Base-by-base conservation (phyloP, 1,284 basidiomycete species). In the Bondarzewia mesenterica region DNA sequence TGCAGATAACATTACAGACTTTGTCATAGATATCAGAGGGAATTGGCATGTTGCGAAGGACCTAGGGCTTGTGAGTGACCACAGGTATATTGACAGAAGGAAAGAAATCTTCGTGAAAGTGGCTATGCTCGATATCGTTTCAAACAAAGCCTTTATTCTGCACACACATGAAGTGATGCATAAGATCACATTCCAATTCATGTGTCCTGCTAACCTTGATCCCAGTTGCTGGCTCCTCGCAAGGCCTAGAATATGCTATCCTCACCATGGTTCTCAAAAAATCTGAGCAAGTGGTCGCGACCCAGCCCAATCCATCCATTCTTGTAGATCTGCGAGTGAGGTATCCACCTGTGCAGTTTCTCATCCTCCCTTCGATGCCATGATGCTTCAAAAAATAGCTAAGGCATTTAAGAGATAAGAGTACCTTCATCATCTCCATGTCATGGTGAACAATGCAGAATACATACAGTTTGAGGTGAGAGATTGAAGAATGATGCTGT, bases 371-470 rank as follows among this genome's bases (percentile, higher is more conserved):
- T 45, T 63, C 8, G 63, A 63, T 49, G 63, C 71, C 6, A 59
- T 62, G 4, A 54, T 57, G 16, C 43, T 49, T 15, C 48, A 52
- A 2, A 53, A 64, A 25, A 61, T 71, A 52, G 52, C 53, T 12
- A 41, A 44, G 3, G 68, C 66, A 6, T 67, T 72, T 52, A 52
- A 58, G 25, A 46, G 42, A 12, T 44, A 63, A 29, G 48, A 57
- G n/a, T 54, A 58, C 21, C 69, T 69, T 51, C 65, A 64, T n/a
- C 54, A 65, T 2, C 53, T 71, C 18, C 68, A 71, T 50, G 62
- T 72, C 4, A 64, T 72, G 2, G 60, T 67, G 10, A 70, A 69
- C 53, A 71, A 70, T 45, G 67, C 69, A 3, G 66, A 64, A n/a
- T n/a, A n/a, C n/a, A 12, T 64, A 61, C 37, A 64, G 54, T 2